These are phyloP conservation scores for Xylaria sp. DNA, from an alignment of 2,329 filamentous ascomycete genomes.

Conservation along the genomic window DNA sequence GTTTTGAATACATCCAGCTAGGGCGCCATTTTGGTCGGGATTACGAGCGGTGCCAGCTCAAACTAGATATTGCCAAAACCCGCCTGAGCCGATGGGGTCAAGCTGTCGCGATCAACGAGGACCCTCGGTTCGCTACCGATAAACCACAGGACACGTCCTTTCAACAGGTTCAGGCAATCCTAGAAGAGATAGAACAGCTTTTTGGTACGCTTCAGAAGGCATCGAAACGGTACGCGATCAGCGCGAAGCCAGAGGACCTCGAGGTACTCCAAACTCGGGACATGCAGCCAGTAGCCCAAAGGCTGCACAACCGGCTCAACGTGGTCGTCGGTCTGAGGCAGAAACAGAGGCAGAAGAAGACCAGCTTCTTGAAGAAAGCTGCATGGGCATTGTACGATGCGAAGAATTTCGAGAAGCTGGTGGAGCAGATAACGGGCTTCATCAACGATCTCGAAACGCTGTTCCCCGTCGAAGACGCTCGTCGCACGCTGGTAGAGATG, in stretches of 20 bases:
- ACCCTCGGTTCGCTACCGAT: constrained; percentile 41
- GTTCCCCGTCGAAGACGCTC: constrained; percentile 35
- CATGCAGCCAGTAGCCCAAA: constrained; percentile 32
- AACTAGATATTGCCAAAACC: constrained; percentile 47
- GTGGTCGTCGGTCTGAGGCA: constrained; percentile 15
- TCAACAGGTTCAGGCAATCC: constrained; percentile 35
- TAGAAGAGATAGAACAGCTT: constrained; percentile 45
- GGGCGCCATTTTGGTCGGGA: constrained; percentile 50
- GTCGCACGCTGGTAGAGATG: constrained; percentile 34
- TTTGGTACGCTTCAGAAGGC: constrained; percentile 41
- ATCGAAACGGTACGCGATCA: constrained; percentile 43
- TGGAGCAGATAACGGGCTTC: constrained; percentile 40
- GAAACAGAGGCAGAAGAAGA: constrained; percentile 8
- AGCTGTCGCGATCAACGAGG: constrained; percentile 47
- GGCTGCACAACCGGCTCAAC: constrained; percentile 30
- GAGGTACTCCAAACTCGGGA: constrained; percentile 14
- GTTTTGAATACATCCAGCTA: constrained; percentile 56
- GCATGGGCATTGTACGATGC: constrained; percentile 28
- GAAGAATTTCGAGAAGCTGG: constrained; percentile 36
- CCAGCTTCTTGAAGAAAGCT: constrained; percentile 19
- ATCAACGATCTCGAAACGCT: constrained; percentile 46
- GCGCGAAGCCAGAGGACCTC: constrained; percentile 28
- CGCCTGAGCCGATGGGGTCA: constrained; percentile 53
- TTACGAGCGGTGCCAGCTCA: constrained; percentile 50
- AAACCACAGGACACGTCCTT: constrained; percentile 34